Evolutionary conservation across 139 green algal genomes (phyloP), one percentile per base, ranked within the genome.

Genomic region (Pleodorina starrii): DNA sequence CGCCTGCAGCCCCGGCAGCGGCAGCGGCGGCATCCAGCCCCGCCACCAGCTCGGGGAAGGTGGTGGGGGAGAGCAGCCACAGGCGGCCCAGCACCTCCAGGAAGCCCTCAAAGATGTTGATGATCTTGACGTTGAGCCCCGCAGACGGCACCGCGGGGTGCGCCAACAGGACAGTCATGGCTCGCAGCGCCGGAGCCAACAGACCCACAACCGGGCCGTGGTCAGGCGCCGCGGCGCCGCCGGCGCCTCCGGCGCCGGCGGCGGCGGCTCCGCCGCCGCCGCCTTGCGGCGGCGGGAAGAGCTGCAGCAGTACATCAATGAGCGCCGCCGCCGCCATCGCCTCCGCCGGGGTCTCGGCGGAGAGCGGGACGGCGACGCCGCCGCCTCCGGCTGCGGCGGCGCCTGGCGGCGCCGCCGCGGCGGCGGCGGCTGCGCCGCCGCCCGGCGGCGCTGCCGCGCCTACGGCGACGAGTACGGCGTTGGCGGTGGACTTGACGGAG

Each of bases 221-320:
- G 29, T 69, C 35, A 27, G 66, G 16, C 29, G 66, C 16, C 36
- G 69, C n/a, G n/a, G 72, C 72, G 42, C 35, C 66, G 66, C 66
- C 29, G 66, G 29, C 36, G 69, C 29, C 44, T 27, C n/a, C n/a
- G n/a, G 78, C 78, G 48, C 6, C 12, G 73, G 73, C 16, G 36
- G 78, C 78, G 48, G 16, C 12, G 73, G 73, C 16, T 10, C 32
- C 69, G 69, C 69, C 38, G 36, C 69, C 40, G 72, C 7, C 1
- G 42, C 25, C 29, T 12, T 19, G 21, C 27, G 51, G 43, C 32
- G 63, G 73, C 42, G 59, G 86, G 25, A 74, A 85, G 27, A 93
- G 81, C 87, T 93, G 92, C 73, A 95, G 78, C 87, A 95, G 90
- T 2, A 95, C 92, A 63, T 95, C 92, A 2, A 90, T 75, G 14